Percentiles rank a stretch among this genome's conserved stretches.
Evolutionary conservation across 441 rosid species (phyloP).

Genomic region (Croton laevigatus): DNA sequence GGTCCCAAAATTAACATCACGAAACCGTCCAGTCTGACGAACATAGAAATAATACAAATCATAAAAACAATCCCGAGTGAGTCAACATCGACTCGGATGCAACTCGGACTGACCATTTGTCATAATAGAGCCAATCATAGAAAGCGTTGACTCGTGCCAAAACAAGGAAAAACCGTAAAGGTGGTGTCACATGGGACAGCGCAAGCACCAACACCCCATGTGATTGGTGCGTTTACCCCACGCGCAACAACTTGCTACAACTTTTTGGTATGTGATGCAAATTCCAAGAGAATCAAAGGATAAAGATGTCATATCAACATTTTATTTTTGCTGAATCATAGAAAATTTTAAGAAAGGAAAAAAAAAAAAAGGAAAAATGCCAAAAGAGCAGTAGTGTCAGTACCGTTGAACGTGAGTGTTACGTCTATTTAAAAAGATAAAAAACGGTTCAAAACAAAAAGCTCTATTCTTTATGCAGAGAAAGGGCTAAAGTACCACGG

Average conservation of each 20-base stretch:
- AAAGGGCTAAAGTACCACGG: slow-evolving; percentile 32
- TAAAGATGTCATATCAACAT: slow-evolving; percentile 7
- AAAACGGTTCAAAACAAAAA: neutral
- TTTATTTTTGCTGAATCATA: slow-evolving; percentile 19
- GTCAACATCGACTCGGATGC: neutral
- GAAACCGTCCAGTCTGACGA: too few species aligned
- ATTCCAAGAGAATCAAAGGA: slow-evolving; percentile 6
- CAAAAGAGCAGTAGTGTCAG: slow-evolving; percentile 7
- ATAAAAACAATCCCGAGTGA: neutral
- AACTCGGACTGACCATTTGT: neutral
- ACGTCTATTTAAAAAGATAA: neutral
- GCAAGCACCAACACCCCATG: slow-evolving; percentile 1
- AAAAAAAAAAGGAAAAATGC: neutral
- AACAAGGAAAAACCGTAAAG: neutral
- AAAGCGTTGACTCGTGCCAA: slow-evolving; percentile 28
- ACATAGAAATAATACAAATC: neutral
- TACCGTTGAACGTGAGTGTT: slow-evolving; percentile 15
- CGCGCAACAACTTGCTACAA: slow-evolving; percentile 1
- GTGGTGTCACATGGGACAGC: slow-evolving; percentile 9
- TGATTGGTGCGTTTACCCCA: slow-evolving; percentile 17
- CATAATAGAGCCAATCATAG: neutral
- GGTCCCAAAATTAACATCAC: too few species aligned
- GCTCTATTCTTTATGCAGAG: slow-evolving; percentile 3
- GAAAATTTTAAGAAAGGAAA: neutral
- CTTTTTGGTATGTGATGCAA: neutral